Base-by-base conservation (phyloP, 768 basidiomycete species). In the Hericium alpestre region DNA sequence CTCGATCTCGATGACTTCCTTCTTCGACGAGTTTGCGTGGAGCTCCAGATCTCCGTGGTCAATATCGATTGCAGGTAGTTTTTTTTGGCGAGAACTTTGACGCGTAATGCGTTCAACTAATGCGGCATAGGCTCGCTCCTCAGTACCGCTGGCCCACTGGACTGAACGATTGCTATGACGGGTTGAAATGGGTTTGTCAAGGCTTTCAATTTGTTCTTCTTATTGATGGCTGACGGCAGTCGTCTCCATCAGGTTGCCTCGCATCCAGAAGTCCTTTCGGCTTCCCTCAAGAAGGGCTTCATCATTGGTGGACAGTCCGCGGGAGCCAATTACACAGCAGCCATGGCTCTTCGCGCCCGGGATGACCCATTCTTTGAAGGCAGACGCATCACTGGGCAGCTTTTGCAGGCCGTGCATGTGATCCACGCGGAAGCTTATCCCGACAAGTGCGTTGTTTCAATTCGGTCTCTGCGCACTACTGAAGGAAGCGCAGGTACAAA, bases 21-120 rank as follows among this genome's bases (percentile, higher is more conserved):
- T 38, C 59, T 32, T 32, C 32, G 32, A 32, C 32, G 32, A 32
- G 32, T 32, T 32, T 32, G 58, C 40, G 52, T 52, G 1, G 60
- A 59, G 7, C 40, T 59, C 9, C 56, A 58, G n/a, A 41, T 63
- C 15, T 53, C 55, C 13, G 53, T 57, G 16, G 48, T 63, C 38
- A 58, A 54, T 15, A 58, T 58, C 3, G 56, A 59, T 16, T 64
- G 65, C 47, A 54, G 51, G 55, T 54, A 49, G 9, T 56, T 16
- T 16, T 55, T 56, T 16, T 16, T 55, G 1, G 11, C 7, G 5
- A 55, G 55, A 23, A 46, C 4, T 5, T 9, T 46, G 47, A 56
- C 27, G 51, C 57, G 15, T 22, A 8, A 46, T 46, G n/a, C 22
- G 16, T 16, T 46, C 43, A 22, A 9, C 16, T 16, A 8, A 37